A percentile compares a stretch with the other conserved stretches of the same genome.
Evolutionary conservation across 768 basidiomycete genomes (phyloP).

Genomic region (Tephrocybe sp.): DNA sequence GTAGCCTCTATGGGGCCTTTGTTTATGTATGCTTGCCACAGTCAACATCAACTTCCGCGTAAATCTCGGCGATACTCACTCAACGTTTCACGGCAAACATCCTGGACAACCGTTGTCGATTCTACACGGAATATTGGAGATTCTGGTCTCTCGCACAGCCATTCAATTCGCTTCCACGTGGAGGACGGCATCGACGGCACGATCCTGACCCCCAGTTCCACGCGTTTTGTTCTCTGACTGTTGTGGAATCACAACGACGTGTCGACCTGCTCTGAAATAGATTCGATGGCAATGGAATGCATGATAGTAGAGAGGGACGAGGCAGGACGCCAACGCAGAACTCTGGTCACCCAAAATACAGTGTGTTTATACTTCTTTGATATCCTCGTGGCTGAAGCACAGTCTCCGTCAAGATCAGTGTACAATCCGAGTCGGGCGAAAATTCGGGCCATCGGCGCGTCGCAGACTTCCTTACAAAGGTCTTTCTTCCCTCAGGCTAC

Average conservation of each 20-base stretch:
- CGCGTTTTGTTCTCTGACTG: too few species aligned
- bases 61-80: too few species aligned
- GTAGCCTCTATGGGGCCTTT: too few species aligned
- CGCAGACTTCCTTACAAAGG: conserved; percentile 35
- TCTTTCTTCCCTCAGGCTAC: conserved; percentile 66
- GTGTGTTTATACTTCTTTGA: conserved; percentile 8
- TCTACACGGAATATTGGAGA: too few species aligned
- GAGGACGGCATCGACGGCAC: too few species aligned
- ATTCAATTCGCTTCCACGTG: too few species aligned
- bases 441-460: conserved; percentile 5
- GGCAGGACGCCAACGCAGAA: conserved; percentile 16
- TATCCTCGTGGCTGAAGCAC: neutral
- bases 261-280: neutral
- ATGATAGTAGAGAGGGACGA: conserved; percentile 21
- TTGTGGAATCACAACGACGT: neutral
- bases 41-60: too few species aligned
- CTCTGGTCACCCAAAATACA: conserved; percentile 6
- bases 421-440: conserved; percentile 1
- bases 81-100: too few species aligned
- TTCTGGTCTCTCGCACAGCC: too few species aligned
- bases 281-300: conserved; percentile 3
- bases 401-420: conserved; percentile 6
- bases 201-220: too few species aligned
- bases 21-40: too few species aligned
- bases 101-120: too few species aligned